Evolutionary conservation across 164 flowering plant species (phyloP).

Genomic region (Dillenia suffruticosa): DNA sequence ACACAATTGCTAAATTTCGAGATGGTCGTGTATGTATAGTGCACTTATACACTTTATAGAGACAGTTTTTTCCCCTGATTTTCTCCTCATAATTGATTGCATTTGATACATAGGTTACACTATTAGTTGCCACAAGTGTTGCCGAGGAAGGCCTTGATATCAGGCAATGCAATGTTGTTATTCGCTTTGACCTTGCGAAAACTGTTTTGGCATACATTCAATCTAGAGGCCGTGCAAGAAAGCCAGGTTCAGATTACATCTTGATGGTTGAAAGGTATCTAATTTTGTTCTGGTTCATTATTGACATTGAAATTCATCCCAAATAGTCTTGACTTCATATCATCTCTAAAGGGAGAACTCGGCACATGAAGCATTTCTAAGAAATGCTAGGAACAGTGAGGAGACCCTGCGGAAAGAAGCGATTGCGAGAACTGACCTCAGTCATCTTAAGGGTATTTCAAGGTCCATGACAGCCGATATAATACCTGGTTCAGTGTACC

Average conservation of each 20-base stretch:
- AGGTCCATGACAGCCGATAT: conserved; percentile 56
- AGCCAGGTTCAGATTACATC: conserved; percentile 98
- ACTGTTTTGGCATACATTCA: conserved; percentile 98
- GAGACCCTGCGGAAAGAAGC: conserved; percentile 98
- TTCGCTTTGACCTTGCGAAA: conserved; percentile 99
- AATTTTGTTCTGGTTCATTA: not conserved
- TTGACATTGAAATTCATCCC: conserved; percentile 1
- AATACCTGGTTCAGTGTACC: conserved; percentile 75
- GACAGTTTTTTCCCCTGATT: conserved; percentile 1
- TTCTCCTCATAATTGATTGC: not conserved
- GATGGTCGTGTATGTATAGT: conserved; percentile 86
- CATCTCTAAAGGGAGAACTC: conserved; percentile 59
- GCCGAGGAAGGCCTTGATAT: conserved; percentile 99
- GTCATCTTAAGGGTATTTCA: conserved; percentile 76
- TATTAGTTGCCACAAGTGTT: conserved; percentile 97
- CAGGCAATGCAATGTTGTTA: conserved; percentile 98
- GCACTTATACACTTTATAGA: not conserved
- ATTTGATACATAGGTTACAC: conserved; percentile 55
- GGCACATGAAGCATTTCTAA: conserved; percentile 83
- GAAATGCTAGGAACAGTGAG: conserved; percentile 96
- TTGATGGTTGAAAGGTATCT: conserved; percentile 97
- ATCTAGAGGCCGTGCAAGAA: conserved; percentile 98
- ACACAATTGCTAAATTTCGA: conserved; percentile 83
- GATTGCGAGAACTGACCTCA: conserved; percentile 92
- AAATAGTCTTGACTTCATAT: not conserved